These are phyloP conservation scores for Macrotyloma uniflorum DNA, from an alignment of 306 rosid species.

Conservation along the genomic window DNA sequence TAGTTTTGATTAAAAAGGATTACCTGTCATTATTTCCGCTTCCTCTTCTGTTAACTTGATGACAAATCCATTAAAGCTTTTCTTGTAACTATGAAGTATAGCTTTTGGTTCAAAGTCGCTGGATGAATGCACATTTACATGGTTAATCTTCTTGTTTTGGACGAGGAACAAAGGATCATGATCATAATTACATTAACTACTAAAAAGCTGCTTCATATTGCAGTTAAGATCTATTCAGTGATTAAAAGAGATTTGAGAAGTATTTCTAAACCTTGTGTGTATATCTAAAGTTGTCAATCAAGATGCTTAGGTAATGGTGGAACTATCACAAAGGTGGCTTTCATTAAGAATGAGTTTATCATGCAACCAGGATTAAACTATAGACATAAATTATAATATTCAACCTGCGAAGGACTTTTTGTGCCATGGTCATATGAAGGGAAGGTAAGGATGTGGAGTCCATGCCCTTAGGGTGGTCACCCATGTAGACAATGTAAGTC, in stretches of 20 bases:
- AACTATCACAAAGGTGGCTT: not conserved
- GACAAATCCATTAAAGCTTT: slow-evolving; percentile 49
- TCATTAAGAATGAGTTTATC: not conserved
- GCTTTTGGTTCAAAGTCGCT: slow-evolving; percentile 24
- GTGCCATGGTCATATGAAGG: slow-evolving; percentile 43
- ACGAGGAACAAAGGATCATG: not conserved
- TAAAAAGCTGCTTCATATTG: not conserved
- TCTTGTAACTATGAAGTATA: slow-evolving; percentile 46
- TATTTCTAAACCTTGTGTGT: not conserved
- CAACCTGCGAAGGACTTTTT: slow-evolving; percentile 44
- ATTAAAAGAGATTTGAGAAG: not conserved
- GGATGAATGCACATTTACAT: not conserved
- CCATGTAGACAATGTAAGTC: slow-evolving; percentile 54
- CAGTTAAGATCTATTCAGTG: not conserved
- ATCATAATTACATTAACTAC: not conserved
- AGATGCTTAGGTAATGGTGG: not conserved
- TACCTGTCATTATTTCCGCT: slow-evolving; percentile 38
- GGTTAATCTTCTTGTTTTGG: not conserved
- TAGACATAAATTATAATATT: not conserved
- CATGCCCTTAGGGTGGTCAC: slow-evolving; percentile 39
- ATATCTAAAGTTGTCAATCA: not conserved
- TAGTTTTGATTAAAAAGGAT: not conserved
- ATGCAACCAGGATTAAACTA: not conserved
- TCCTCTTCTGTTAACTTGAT: slow-evolving; percentile 42
- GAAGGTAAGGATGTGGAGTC: slow-evolving; percentile 25